These are phyloP conservation scores for Leccinum broughii DNA, from an alignment of 768 basidiomycete species.

Conservation along the genomic window DNA sequence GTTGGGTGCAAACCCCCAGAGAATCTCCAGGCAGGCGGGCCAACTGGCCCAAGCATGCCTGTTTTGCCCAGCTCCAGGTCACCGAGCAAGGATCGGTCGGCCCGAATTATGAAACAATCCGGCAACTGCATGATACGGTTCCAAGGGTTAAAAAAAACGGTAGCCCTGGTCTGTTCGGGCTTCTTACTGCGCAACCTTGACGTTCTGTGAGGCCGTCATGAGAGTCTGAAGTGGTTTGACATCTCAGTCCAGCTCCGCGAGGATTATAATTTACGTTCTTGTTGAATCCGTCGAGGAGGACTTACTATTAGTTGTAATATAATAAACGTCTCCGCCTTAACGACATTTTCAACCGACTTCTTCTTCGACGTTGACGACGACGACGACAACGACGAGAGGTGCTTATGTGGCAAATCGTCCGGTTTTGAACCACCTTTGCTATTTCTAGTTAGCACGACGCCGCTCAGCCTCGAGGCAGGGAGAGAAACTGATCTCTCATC, in stretches of 20 bases:
- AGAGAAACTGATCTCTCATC: constrained; percentile 24
- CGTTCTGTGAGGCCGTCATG: not conserved
- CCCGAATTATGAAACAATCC: constrained; percentile 1
- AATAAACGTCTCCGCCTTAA: constrained; percentile 26
- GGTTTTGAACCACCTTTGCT: constrained; percentile 16
- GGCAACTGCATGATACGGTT: not conserved
- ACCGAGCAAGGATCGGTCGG: not conserved
- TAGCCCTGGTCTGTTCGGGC: not conserved
- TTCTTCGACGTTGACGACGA: constrained; percentile 12
- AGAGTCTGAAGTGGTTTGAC: constrained; percentile 7
- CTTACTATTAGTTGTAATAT: not conserved
- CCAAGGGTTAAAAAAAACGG: not conserved
- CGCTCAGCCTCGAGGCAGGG: constrained; percentile 33
- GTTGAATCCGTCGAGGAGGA: not conserved
- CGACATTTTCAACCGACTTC: constrained; percentile 18
- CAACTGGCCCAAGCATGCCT: constrained; percentile 9
- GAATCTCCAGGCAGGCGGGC: not conserved
- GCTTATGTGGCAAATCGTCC: constrained; percentile 9
- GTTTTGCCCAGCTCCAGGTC: constrained; percentile 5
- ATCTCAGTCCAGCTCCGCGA: constrained; percentile 8
- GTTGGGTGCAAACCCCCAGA: not conserved
- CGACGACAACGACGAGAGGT: not conserved
- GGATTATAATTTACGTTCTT: not conserved
- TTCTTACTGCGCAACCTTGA: constrained; percentile 15
- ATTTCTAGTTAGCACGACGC: constrained; percentile 21